Percentiles rank a stretch among this genome's conserved stretches.
Evolutionary conservation across 306 rosid species (phyloP).

Genomic region (Chamaecrista fasciculata): DNA sequence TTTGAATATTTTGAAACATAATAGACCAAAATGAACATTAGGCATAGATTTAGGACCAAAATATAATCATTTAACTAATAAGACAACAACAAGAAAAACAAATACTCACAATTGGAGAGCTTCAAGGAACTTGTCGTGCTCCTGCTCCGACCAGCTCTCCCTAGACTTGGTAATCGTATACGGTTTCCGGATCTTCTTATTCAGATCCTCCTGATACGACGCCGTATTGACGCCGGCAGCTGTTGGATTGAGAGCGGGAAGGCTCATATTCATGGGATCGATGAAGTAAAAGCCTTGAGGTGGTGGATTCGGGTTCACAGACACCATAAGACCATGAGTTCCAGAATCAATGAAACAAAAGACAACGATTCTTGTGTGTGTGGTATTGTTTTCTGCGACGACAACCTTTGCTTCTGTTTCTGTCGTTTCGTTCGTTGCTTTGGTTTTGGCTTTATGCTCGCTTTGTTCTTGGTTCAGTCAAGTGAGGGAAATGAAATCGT

Average conservation of each 20-base stretch:
- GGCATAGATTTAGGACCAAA: too few species aligned
- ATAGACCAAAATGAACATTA: too few species aligned
- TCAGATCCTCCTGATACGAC: conserved; percentile 37
- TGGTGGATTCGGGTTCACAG: conserved; percentile 43
- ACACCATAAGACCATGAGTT: conserved; percentile 35
- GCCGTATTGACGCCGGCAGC: conserved; percentile 1
- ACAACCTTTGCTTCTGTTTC: background rate
- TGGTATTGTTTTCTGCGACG: background rate
- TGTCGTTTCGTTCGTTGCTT: background rate
- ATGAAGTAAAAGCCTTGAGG: conserved; percentile 42
- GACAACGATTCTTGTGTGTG: background rate
- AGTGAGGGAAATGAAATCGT: too few species aligned
- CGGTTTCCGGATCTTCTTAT: conserved; percentile 62
- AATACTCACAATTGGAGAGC: conserved; percentile 64
- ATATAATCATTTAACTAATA: too few species aligned
- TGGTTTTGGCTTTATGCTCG: background rate
- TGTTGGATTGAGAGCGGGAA: conserved; percentile 19
- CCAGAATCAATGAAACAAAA: background rate
- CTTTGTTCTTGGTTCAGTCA: background rate
- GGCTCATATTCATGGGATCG: conserved; percentile 40
- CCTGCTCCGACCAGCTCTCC: conserved; percentile 73
- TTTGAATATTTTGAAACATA: too few species aligned
- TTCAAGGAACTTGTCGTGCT: conserved; percentile 75
- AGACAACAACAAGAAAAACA: background rate
- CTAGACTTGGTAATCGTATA: conserved; percentile 70